Percentiles rank a stretch among this genome's conserved stretches.
phyloP scores from a whole-genome alignment of 805 yeast genomes.

The Starmerella kuoi region DNA sequence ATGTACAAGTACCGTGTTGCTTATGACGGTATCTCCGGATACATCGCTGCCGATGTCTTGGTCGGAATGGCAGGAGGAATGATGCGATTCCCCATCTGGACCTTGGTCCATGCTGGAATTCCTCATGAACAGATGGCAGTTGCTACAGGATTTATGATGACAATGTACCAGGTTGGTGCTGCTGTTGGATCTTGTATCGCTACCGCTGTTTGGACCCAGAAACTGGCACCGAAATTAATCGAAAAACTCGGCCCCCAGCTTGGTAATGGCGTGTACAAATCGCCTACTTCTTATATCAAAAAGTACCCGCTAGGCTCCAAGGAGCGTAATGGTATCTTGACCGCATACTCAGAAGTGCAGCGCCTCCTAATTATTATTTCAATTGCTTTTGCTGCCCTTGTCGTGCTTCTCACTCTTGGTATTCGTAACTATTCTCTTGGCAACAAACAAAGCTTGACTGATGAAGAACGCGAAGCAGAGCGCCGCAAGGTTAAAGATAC shows the following conservation, averaged over 20 bases:
- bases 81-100: slow-evolving; percentile 52
- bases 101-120: slow-evolving; percentile 45
- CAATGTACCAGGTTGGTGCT: slow-evolving; percentile 50
- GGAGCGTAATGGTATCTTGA: slow-evolving; percentile 44
- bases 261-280: slow-evolving; percentile 38
- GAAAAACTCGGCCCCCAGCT: slow-evolving; percentile 30
- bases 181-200: slow-evolving; percentile 52
- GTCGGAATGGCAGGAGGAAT: slow-evolving; percentile 66
- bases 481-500: background rate
- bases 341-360: slow-evolving; percentile 49
- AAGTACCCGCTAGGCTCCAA: slow-evolving; percentile 49
- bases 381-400: slow-evolving; percentile 34
- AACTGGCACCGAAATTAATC: slow-evolving; percentile 36
- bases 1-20: slow-evolving; percentile 46
- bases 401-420: slow-evolving; percentile 4
- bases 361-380: slow-evolving; percentile 45
- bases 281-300: slow-evolving; percentile 42
- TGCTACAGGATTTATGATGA: slow-evolving; percentile 43
- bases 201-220: slow-evolving; percentile 64
- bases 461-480: slow-evolving; percentile 16
- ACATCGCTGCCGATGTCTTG: slow-evolving; percentile 52
- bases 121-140: slow-evolving; percentile 57
- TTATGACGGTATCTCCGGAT: slow-evolving; percentile 36
- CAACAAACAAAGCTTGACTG: slow-evolving; percentile 9
- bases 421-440: slow-evolving; percentile 7